Evolutionary conservation across 768 basidiomycete genomes (phyloP), one percentile per base, ranked within the genome.

Genomic region (Porpolomopsis calyptriformis): DNA sequence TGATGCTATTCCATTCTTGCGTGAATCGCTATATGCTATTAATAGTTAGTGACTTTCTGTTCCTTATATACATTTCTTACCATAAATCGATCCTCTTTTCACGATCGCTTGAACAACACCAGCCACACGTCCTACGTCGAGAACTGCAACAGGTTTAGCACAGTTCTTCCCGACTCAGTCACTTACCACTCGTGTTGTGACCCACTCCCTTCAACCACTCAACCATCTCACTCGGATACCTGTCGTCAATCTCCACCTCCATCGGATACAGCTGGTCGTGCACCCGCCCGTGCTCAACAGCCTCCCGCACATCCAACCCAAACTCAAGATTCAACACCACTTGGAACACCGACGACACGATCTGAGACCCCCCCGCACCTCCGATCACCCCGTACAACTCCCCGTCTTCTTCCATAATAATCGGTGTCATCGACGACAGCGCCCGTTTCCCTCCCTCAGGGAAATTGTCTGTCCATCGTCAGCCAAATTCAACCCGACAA

Each of bases 1-100:
- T 39, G 85, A 80, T 4, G 92, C 86, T 34, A 91, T 74, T n/a
- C 91, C 91, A 52, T 90, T 85, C 70, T 93, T 94, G 58, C 91
- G 75, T 16, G 86, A 89, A 63, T 96, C 92, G 58, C 86, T 89
- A 7, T 87, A 84, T 50, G 88, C 91, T 85, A 53, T 36, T 16
- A 29, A 20, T 22, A 43, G 23, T 31, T 26, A 33, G 26, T 39
- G 52, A 24, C 53, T 38, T 26, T 2, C 24, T 33, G 10, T 9
- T 10, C 16, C 19, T 26, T 43, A 49, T 31, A 41, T 23, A 48
- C 48, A 27, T 5, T 40, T 62, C 79, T 39, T 52, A 85, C 86
- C 85, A 51, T 72, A 85, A 22, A 91, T 69, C 37, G 57, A 63
- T 5, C 73, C 78, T 43, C 78, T 72, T 8, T 62, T 53, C 36